Base-by-base conservation (phyloP, 768 basidiomycete genomes). In the Trametes meyenii region DNA sequence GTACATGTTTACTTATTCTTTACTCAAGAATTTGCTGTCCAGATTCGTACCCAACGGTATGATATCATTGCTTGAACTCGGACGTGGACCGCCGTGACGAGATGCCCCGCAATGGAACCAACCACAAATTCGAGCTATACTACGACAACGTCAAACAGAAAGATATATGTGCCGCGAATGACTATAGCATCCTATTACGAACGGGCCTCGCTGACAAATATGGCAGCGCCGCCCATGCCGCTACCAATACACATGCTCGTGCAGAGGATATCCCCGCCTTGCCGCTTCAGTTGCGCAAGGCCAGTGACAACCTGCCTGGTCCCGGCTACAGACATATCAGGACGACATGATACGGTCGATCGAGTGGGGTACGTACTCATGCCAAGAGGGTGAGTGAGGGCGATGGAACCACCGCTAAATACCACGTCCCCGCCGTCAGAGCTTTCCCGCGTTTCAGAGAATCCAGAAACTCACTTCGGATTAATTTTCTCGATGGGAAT, bases 221-320 rank as follows among this genome's bases (percentile, higher is more conserved):
- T 81, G 3, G 85, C 86, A 1, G 90, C 90, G 16, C 91, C 90
- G 6, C 91, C 93, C 94, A 95, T 94, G 17, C 94, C 94, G 68
- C 88, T 90, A 21, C 94, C 94, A 26, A 91, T 74, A 67, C 85
- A 87, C 86, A 87, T 87, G 59, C 89, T 91, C 2, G 94, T 95
- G 68, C 90, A 90, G 58, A 96, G 80, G 23, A 96, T 70, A 26
- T 83, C 80, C 56, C 83, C 84, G 58, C 87, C 81, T 60, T 80
- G 83, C 43, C 94, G 80, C 67, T 84, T 85, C 39, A 94, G 81
- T 71, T 96, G 87, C 2, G 89, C 85, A 8, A 96, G 81, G n/a
- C 89, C 94, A 2, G 94, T 95, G 2, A 92, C 89, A 23, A 94
- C 85, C 74, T 95, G 94, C 29, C 94, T 86, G 24, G 88, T 79